Evolutionary conservation across 768 basidiomycete species (phyloP), one percentile per base, ranked within the genome.

Genomic region (Pisolithus microcarpus): DNA sequence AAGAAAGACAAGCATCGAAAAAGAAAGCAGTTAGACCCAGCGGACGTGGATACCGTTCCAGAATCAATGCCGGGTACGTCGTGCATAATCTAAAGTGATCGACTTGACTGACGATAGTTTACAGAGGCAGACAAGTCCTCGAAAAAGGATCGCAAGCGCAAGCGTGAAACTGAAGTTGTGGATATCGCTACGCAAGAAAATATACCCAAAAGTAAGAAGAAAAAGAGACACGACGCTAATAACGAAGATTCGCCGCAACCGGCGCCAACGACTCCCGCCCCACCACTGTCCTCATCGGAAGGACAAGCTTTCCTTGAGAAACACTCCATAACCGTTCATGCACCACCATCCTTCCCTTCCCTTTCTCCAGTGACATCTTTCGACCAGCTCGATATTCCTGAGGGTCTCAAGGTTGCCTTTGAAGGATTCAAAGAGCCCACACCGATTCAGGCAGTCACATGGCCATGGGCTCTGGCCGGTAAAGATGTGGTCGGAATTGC

Each of bases 401-500:
- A 71, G 1, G 72, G 74, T 13, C 77, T 98, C 31, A 76, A 75
- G 38, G 61, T 70, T 1, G 84, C 82, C 0, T 83, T 97, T 52
- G 65, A 72, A 44, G 73, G 72, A 7, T 99, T 93, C 72, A 80
- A 82, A 56, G 81, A 86, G 56, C 95, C 96, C 5, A 95, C 94
- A 0, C 94, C 96, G 0, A 92, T 99, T 49, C 96, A 99, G 64
- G 85, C 91, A 6, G 95, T 91, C 58, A 81, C 93, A 11, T 98
- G 94, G 94, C 91, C 94, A 2, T 82, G 88, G 31, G 82, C 89
- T 6, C 72, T 98, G 23, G 73, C 77, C 21, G 87, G 87, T 0
- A 74, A 74, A n/a, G 90, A 98, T 65, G 89, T 95, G 0, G 84
- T 98, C 28, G 95, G 95, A 45, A 91, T 98, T 53, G 94, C 95